Evolutionary conservation across 257 asterid genomes (phyloP).

Genomic region (Primulina tabacum): DNA sequence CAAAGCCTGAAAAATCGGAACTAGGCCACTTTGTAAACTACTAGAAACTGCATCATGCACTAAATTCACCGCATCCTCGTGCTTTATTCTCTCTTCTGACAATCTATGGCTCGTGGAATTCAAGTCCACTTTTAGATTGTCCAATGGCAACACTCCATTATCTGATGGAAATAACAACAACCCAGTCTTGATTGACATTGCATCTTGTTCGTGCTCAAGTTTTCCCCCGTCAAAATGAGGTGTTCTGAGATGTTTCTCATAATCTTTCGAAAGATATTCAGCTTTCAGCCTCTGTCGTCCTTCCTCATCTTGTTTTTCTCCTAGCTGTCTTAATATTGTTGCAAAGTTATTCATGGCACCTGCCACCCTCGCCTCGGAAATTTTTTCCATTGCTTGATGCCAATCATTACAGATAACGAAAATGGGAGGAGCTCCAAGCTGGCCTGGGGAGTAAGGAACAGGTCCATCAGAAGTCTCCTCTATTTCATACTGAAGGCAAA

Average conservation of each 20-base stretch:
- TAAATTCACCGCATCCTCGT: constrained; percentile 73
- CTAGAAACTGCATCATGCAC: constrained; percentile 88
- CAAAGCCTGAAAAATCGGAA: constrained; percentile 90
- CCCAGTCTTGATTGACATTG: constrained; percentile 36
- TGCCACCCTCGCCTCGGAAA: constrained; percentile 68
- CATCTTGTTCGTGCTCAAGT: constrained; percentile 35
- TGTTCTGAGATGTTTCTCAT: constrained; percentile 45
- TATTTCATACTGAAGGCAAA: constrained; percentile 60
- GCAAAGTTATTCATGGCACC: constrained; percentile 77
- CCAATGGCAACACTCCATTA: constrained; percentile 53
- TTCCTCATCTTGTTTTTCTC: constrained; percentile 90
- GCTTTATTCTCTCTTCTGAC: constrained; percentile 73
- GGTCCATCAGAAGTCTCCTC: constrained; percentile 80
- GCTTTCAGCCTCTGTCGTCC: constrained; percentile 79
- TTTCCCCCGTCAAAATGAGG: constrained; percentile 37
- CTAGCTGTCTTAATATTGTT: constrained; percentile 58
- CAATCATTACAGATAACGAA: constrained; percentile 84
- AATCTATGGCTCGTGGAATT: constrained; percentile 57
- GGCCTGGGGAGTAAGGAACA: constrained; percentile 81
- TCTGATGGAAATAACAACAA: constrained; percentile 57
- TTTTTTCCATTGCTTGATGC: constrained; percentile 75
- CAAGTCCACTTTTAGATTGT: constrained; percentile 82
- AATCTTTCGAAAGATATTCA: constrained; percentile 59
- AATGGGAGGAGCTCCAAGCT: constrained; percentile 83
- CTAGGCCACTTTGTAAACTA: constrained; percentile 80